Conservation (phyloP, 805 yeast genomes). For the Candida dajiaensis region DNA sequence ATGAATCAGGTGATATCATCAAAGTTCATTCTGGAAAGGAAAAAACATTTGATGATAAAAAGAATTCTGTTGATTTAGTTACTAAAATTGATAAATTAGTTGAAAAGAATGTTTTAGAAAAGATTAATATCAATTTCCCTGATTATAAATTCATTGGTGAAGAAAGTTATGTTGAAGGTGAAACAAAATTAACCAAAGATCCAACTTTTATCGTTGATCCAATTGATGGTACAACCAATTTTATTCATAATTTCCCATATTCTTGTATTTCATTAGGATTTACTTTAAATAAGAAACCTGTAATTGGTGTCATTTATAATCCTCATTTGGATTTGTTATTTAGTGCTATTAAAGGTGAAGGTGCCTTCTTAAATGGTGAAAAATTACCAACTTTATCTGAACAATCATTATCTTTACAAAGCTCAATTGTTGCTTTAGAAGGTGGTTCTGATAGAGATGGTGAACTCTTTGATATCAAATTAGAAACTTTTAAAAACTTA, state of each 20-base stretch:
- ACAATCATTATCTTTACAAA: conserved; percentile 39
- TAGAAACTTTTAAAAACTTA: conserved; percentile 40
- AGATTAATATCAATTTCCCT: conserved; percentile 38
- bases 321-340: conserved; percentile 50
- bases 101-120: conserved; percentile 34
- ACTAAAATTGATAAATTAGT: conserved; percentile 56
- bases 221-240: conserved; percentile 62
- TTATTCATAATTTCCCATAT: conserved; percentile 56
- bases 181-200: conserved; percentile 37
- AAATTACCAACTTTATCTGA: conserved; percentile 26
- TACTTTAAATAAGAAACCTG: conserved; percentile 40
- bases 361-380: conserved; percentile 45
- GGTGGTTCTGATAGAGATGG: conserved; percentile 57
- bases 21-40: conserved; percentile 42
- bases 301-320: conserved; percentile 62
- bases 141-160: conserved; percentile 53
- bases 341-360: conserved; percentile 50
- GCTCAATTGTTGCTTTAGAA: conserved; percentile 52
- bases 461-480: conserved; percentile 43
- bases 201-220: conserved; percentile 66
- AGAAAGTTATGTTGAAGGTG: conserved; percentile 48
- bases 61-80: conserved; percentile 56
- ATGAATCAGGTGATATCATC: conserved; percentile 45
- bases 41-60: conserved; percentile 47
- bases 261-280: conserved; percentile 59